Percentiles rank a stretch among this genome's conserved stretches.
These are phyloP conservation scores for Pseudophaeomoniella oleicola DNA, from an alignment of 2,329 filamentous ascomycete genomes.

Conservation along the genomic window DNA sequence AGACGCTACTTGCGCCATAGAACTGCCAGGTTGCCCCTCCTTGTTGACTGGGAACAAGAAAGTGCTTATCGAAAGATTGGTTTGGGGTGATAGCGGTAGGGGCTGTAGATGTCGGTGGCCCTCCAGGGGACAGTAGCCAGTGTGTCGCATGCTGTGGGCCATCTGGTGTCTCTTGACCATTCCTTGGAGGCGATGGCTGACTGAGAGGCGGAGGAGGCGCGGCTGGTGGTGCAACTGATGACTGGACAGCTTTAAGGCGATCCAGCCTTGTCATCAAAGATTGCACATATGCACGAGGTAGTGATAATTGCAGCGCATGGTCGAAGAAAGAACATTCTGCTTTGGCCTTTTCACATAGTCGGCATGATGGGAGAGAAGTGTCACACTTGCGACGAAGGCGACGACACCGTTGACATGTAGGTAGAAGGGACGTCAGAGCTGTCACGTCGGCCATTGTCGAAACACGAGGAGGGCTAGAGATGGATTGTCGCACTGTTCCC, in stretches of 20 bases:
- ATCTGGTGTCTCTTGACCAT: neutral
- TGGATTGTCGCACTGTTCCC: too few species aligned
- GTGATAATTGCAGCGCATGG: slow-evolving; percentile 13
- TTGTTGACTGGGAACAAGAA: slow-evolving; percentile 6
- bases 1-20: slow-evolving; percentile 12
- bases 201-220: neutral
- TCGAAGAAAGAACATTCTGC: slow-evolving; percentile 16
- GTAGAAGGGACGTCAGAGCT: slow-evolving; percentile 6
- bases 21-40: slow-evolving; percentile 11
- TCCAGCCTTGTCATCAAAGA: slow-evolving; percentile 11
- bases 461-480: too few species aligned
- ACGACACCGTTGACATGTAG: slow-evolving; percentile 14
- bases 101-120: slow-evolving; percentile 1
- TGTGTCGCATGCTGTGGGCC: neutral
- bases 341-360: slow-evolving; percentile 15
- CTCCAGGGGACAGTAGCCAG: slow-evolving; percentile 1
- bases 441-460: neutral
- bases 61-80: slow-evolving; percentile 14
- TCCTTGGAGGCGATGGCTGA: neutral
- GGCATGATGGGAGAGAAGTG: slow-evolving; percentile 13
- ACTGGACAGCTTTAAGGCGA: slow-evolving; percentile 11
- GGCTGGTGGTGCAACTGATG: slow-evolving; percentile 5
- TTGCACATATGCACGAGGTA: slow-evolving; percentile 14
- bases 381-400: slow-evolving; percentile 15
- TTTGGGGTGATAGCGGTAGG: slow-evolving; percentile 2